Conservation (phyloP, 2,329 filamentous ascomycete genomes). For the Diaporthe citrichinensis region DNA sequence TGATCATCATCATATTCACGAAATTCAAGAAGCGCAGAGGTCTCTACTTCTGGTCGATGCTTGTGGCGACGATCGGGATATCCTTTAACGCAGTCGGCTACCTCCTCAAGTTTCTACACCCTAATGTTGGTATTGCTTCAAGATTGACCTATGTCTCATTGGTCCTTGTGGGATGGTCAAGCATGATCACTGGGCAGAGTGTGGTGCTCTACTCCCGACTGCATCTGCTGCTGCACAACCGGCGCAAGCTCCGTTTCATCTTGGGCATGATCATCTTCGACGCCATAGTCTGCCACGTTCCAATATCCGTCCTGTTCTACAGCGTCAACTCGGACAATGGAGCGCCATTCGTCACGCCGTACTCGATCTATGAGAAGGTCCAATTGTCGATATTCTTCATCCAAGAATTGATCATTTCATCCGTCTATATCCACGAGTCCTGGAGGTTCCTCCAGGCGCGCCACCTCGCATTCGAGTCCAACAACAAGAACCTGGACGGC, state of each 20-base stretch:
- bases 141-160: conserved; percentile 50
- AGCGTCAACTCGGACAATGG: conserved; percentile 55
- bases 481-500: conserved; percentile 46
- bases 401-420: conserved; percentile 37
- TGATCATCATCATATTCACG: conserved; percentile 36
- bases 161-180: conserved; percentile 64
- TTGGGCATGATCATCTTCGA: conserved; percentile 67
- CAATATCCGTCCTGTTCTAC: conserved; percentile 64
- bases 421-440: conserved; percentile 34
- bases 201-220: conserved; percentile 70
- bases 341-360: conserved; percentile 51
- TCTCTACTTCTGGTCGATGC: conserved; percentile 40
- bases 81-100: conserved; percentile 53
- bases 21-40: conserved; percentile 39
- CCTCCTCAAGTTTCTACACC: conserved; percentile 53
- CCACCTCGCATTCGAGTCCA: conserved; percentile 25
- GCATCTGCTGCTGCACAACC: conserved; percentile 65
- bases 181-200: conserved; percentile 69
- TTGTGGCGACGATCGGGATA: conserved; percentile 38
- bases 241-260: conserved; percentile 59
- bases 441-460: conserved; percentile 29
- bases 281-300: conserved; percentile 62
- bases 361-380: conserved; percentile 56
- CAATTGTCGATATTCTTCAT: conserved; percentile 33
- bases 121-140: conserved; percentile 53